phyloP scores from a whole-genome alignment of 2,329 filamentous ascomycete species.

The Ascochyta lentis region DNA sequence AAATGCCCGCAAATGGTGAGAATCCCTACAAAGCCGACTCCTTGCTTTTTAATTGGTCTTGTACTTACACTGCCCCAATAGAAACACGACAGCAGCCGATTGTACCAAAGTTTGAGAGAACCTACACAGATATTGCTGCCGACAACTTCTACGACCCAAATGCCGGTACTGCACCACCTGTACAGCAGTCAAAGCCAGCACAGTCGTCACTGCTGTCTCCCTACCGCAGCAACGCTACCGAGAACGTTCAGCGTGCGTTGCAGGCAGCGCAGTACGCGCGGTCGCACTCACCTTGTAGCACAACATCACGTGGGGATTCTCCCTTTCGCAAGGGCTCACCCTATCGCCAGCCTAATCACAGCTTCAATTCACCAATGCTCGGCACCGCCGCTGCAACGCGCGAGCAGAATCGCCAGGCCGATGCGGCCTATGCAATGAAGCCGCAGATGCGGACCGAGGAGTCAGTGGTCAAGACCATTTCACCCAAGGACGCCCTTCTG shows the following conservation, averaged over 20 bases:
- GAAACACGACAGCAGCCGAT: conserved; percentile 54
- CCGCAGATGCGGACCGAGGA: conserved; percentile 51
- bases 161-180: conserved; percentile 60
- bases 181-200: conserved; percentile 56
- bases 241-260: conserved; percentile 75
- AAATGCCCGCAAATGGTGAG: conserved; percentile 64
- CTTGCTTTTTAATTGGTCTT: conserved; percentile 68
- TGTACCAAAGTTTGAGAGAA: conserved; percentile 79
- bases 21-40: conserved; percentile 45
- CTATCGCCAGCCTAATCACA: conserved; percentile 53
- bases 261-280: conserved; percentile 78
- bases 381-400: conserved; percentile 65
- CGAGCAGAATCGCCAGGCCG: conserved; percentile 68
- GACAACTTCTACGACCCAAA: conserved; percentile 86
- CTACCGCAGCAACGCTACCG: conserved; percentile 51
- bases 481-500: conserved; percentile 87
- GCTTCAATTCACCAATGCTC: conserved; percentile 53
- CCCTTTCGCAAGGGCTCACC: conserved; percentile 76
- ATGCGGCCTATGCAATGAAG: conserved; percentile 56
- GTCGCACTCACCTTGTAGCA: conserved; percentile 62
- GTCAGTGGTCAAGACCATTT: conserved; percentile 78
- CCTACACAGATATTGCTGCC: conserved; percentile 82
- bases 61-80: conserved; percentile 66
- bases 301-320: conserved; percentile 71
- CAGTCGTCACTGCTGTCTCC: conserved; percentile 58